Conservation (phyloP, 2,329 filamentous ascomycete species). For the Teratosphaeria pseudoeucalypti region DNA sequence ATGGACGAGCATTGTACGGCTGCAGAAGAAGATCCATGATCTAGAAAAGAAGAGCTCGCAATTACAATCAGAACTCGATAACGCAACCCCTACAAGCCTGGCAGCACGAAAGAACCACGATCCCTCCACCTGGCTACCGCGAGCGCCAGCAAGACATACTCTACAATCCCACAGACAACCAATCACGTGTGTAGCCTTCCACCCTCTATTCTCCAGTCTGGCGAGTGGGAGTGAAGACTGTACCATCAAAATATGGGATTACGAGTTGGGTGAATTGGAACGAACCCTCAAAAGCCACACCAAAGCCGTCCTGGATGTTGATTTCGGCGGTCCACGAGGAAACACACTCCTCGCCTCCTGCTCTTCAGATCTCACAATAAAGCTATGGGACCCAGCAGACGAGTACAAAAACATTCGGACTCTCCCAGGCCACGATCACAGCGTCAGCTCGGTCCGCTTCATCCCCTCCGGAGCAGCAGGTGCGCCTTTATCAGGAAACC, state of each 20-base stretch:
- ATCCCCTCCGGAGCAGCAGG: slow-evolving; percentile 74
- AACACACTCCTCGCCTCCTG: slow-evolving; percentile 72
- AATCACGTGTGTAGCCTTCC: slow-evolving; percentile 83
- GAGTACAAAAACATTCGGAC: slow-evolving; percentile 95
- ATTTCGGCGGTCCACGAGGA: slow-evolving; percentile 77
- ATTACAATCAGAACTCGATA: slow-evolving; percentile 76
- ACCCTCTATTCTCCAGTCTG: slow-evolving; percentile 80
- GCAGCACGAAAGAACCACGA: slow-evolving; percentile 67
- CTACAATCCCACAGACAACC: slow-evolving; percentile 72
- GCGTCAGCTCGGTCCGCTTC: slow-evolving; percentile 78
- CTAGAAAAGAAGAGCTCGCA: slow-evolving; percentile 64
- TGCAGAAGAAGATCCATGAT: slow-evolving; percentile 98
- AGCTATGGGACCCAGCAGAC: slow-evolving; percentile 84
- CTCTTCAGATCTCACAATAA: slow-evolving; percentile 83
- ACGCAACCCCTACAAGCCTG: slow-evolving; percentile 67
- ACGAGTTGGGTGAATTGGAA: slow-evolving; percentile 85
- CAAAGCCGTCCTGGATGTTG: slow-evolving; percentile 75
- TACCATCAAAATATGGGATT: slow-evolving; percentile 96
- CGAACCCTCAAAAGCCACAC: slow-evolving; percentile 87
- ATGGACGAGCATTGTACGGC: slow-evolving; percentile 88
- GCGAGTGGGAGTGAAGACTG: slow-evolving; percentile 86
- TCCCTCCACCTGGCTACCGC: slow-evolving; percentile 76
- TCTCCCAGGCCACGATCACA: slow-evolving; percentile 83
- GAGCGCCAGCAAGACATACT: slow-evolving; percentile 67
- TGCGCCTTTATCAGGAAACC: slow-evolving; percentile 67